Evolutionary conservation across 2,329 filamentous ascomycete genomes (phyloP).

Genomic region (Xylariaceae sp.): DNA sequence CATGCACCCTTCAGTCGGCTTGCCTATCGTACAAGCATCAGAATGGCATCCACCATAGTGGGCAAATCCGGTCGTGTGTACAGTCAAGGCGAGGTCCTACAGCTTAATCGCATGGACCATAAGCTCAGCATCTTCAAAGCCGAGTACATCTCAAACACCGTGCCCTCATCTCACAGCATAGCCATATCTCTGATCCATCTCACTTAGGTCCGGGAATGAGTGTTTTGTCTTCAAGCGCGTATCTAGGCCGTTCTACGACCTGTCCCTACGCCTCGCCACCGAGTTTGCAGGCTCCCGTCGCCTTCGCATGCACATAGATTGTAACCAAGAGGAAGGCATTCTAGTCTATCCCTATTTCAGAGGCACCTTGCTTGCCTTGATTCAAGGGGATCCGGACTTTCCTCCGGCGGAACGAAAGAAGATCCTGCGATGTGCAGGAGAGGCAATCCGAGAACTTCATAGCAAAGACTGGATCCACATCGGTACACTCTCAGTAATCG

Average conservation of each 20-base stretch:
- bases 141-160: conserved; percentile 35
- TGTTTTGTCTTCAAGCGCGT: conserved; percentile 40
- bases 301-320: conserved; percentile 42
- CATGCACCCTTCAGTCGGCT: too few relatives aligned
- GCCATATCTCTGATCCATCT: conserved; percentile 18
- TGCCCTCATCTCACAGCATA: conserved; percentile 13
- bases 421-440: conserved; percentile 38
- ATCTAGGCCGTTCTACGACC: conserved; percentile 35
- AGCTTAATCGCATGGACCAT: conserved; percentile 27
- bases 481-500: too few relatives aligned
- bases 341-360: conserved; percentile 41
- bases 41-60: conserved; percentile 39
- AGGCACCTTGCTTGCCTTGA: conserved; percentile 37
- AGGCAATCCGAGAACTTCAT: conserved; percentile 42
- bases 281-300: conserved; percentile 36
- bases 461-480: conserved; percentile 40
- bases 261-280: conserved; percentile 36
- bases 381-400: conserved; percentile 38
- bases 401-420: conserved; percentile 34
- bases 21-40: conserved; percentile 28
- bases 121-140: conserved; percentile 38
- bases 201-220: conserved; percentile 35
- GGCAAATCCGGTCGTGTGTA: conserved; percentile 42
- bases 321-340: conserved; percentile 37
- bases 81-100: conserved; percentile 36